phyloP scores from a whole-genome alignment of 73 alveolate genomes.

The Paramecium caudatum region DNA sequence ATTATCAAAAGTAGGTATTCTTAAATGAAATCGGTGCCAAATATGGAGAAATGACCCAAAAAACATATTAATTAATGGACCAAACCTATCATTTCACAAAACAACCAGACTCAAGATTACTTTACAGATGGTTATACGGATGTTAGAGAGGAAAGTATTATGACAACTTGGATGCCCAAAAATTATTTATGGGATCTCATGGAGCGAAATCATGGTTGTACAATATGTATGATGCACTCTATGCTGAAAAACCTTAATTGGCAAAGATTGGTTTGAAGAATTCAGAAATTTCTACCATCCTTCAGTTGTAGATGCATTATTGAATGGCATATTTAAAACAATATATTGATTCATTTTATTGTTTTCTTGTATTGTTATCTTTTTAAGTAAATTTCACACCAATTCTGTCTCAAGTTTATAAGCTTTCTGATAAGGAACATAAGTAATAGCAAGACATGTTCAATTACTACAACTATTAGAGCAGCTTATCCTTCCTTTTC shows the following conservation, averaged over 20 bases:
- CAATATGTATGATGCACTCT: not conserved
- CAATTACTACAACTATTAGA: slow-evolving; percentile 25
- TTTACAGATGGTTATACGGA: slow-evolving; percentile 41
- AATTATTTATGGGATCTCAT: not conserved
- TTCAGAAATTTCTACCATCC: slow-evolving; percentile 45
- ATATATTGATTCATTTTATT: too few species aligned
- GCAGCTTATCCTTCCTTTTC: slow-evolving; percentile 51
- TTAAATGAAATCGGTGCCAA: not conserved
- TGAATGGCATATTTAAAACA: not conserved
- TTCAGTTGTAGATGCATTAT: not conserved
- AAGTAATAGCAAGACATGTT: slow-evolving; percentile 53
- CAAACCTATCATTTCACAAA: slow-evolving; percentile 12
- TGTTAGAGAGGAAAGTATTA: not conserved
- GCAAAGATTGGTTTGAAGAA: not conserved
- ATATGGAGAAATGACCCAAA: not conserved
- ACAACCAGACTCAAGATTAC: not conserved
- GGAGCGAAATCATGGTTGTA: slow-evolving; percentile 3
- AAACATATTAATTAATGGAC: slow-evolving; percentile 10
- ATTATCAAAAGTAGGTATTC: not conserved
- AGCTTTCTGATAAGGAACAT: slow-evolving; percentile 36
- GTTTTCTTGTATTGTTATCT: slow-evolving; percentile 61
- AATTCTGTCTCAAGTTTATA: not conserved
- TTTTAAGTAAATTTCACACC: slow-evolving; percentile 55
- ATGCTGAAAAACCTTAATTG: not conserved
- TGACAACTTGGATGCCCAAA: not conserved